Percentiles rank a stretch among this genome's conserved stretches.
Conservation (phyloP, 2,329 filamentous ascomycete species). For the Elsinoe arachidis region DNA sequence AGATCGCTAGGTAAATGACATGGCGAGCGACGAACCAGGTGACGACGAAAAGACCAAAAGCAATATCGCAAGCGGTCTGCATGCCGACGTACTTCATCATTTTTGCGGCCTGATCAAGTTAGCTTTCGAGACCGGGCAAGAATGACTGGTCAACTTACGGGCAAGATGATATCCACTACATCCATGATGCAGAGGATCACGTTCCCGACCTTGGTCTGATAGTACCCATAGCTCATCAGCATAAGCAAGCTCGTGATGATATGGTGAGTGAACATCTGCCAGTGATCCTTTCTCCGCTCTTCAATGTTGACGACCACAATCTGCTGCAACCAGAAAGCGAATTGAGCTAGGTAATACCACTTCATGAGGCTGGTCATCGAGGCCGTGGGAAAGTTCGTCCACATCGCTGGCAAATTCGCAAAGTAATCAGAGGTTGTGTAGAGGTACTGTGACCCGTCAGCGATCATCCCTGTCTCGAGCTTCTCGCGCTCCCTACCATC, state of each 20-base stretch:
- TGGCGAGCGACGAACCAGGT: conserved; percentile 81
- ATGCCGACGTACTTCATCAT: conserved; percentile 84
- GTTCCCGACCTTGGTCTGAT: conserved; percentile 79
- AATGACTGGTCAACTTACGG: conserved; percentile 47
- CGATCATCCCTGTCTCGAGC: neutral
- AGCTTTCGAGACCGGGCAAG: neutral
- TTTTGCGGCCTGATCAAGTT: conserved; percentile 63
- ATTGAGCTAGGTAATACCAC: conserved; percentile 81
- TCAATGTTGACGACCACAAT: conserved; percentile 92
- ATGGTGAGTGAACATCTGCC: conserved; percentile 93
- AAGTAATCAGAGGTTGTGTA: conserved; percentile 70
- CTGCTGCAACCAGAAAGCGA: conserved; percentile 90
- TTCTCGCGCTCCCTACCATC: conserved; percentile 33
- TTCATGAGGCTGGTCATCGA: conserved; percentile 69
- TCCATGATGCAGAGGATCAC: conserved; percentile 91
- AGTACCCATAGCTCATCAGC: conserved; percentile 73
- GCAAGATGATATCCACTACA: conserved; percentile 77
- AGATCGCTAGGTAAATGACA: conserved; percentile 66
- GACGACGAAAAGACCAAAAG: conserved; percentile 78
- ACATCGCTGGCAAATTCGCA: conserved; percentile 67
- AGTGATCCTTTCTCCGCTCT: conserved; percentile 86
- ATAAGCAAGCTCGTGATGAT: conserved; percentile 79
- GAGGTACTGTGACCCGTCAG: conserved; percentile 54
- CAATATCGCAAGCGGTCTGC: conserved; percentile 65
- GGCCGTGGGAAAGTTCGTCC: conserved; percentile 75